Evolutionary conservation across 306 rosid species (phyloP).

Genomic region (Glycine soja): DNA sequence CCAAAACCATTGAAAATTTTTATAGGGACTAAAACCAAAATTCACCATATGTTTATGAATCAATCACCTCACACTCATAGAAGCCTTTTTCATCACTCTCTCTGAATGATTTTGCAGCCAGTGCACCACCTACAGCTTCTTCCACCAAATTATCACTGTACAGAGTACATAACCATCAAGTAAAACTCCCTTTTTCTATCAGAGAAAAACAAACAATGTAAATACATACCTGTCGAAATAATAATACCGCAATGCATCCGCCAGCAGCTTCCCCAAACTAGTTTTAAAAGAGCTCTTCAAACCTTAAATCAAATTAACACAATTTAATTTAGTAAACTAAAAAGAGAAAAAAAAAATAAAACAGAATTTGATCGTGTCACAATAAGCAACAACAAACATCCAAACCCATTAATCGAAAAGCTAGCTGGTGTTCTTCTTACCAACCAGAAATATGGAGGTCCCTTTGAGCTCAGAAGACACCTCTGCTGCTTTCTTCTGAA

Average conservation of each 20-base stretch:
- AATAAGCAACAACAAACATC: neutral
- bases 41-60: neutral
- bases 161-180: conserved; percentile 43
- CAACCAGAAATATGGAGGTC: conserved; percentile 75
- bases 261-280: conserved; percentile 74
- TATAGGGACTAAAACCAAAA: neutral
- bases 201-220: neutral
- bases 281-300: conserved; percentile 74
- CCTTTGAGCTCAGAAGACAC: conserved; percentile 77
- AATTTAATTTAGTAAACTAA: too few species aligned
- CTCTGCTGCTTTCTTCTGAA: conserved; percentile 84
- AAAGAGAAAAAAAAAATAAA: too few species aligned
- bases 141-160: conserved; percentile 80
- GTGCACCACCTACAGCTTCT: conserved; percentile 80
- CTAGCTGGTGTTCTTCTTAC: too few species aligned
- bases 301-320: conserved; percentile 57
- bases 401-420: too few species aligned
- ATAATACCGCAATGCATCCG: conserved; percentile 78
- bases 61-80: conserved; percentile 71
- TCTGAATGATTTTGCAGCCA: conserved; percentile 64
- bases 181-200: conserved; percentile 40
- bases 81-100: conserved; percentile 69
- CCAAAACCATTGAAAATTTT: neutral
- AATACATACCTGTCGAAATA: conserved; percentile 83
- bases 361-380: neutral